These are phyloP conservation scores for Trypanosomatidae sp. DNA, from an alignment of 208 protist genomes.

Conservation along the genomic window DNA sequence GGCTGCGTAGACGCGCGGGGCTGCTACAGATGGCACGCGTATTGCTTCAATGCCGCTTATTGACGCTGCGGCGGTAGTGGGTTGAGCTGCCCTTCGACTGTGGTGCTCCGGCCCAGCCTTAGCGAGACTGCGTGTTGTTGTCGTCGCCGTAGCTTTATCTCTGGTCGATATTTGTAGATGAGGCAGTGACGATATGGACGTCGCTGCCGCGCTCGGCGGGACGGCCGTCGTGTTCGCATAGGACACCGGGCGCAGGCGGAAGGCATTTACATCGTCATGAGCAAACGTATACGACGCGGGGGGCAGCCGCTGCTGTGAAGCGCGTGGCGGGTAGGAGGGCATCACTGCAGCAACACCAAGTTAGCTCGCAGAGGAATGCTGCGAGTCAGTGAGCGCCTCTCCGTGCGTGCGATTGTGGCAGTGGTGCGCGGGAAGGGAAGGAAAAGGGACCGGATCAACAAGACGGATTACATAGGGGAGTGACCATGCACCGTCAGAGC, in stretches of 20 bases:
- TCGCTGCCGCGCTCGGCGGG: neutral
- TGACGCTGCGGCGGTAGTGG: neutral
- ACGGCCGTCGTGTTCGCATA: neutral
- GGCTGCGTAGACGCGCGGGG: conserved; percentile 19
- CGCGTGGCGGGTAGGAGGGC: neutral
- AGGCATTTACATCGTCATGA: conserved; percentile 12
- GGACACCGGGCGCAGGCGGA: conserved; percentile 9
- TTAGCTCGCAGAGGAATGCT: neutral
- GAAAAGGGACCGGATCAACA: neutral
- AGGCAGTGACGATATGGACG: neutral
- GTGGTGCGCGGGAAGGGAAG: neutral
- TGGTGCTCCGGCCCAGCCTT: neutral
- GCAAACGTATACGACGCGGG: neutral
- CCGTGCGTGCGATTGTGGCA: neutral
- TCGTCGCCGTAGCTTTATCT: neutral
- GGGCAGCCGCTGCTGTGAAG: neutral
- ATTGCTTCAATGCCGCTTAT: neutral
- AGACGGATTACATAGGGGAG: neutral
- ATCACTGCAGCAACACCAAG: neutral
- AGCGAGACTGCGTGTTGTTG: neutral
- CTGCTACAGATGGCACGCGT: conserved; percentile 3
- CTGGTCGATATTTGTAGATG: neutral
- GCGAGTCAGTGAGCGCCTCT: neutral
- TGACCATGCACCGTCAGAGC: neutral
- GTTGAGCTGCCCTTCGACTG: neutral